phyloP scores from a whole-genome alignment of 2,329 filamentous ascomycete species.

The Thermomyces lanuginosus region DNA sequence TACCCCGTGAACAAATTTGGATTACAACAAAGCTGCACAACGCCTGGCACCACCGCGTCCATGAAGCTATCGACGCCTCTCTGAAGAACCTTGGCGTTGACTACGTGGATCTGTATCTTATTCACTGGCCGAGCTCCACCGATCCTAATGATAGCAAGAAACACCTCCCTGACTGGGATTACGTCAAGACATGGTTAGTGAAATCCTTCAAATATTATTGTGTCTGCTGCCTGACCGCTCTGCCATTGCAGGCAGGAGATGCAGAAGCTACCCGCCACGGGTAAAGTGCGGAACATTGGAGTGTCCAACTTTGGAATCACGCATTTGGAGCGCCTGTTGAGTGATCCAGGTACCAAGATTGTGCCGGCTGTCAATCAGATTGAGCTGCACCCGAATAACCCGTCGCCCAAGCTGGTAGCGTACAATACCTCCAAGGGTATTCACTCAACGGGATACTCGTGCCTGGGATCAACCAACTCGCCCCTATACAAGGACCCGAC shows the following conservation, averaged over 20 bases:
- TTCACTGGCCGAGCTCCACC: constrained; percentile 49
- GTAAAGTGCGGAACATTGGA: constrained; percentile 63
- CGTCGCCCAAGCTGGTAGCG: constrained; percentile 40
- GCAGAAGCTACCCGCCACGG: constrained; percentile 30
- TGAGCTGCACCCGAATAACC: constrained; percentile 51
- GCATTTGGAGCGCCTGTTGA: constrained; percentile 63
- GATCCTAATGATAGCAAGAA: constrained; percentile 37
- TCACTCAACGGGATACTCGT: constrained; percentile 40
- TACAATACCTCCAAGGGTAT: constrained; percentile 39
- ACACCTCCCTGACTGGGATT: constrained; percentile 63
- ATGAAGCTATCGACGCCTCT: constrained; percentile 45
- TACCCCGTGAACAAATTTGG: constrained; percentile 51
- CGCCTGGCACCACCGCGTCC: constrained; percentile 45
- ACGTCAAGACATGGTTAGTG: constrained; percentile 53
- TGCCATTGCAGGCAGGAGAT: constrained; percentile 30
- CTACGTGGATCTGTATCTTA: constrained; percentile 57
- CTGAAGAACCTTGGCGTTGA: constrained; percentile 48
- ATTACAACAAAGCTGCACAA: constrained; percentile 56
- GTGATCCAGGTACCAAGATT: constrained; percentile 41
- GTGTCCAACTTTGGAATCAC: constrained; percentile 74
- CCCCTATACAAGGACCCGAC: constrained; percentile 38
- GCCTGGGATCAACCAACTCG: constrained; percentile 39
- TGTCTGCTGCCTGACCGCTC: constrained; percentile 55
- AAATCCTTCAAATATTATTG: neutral
- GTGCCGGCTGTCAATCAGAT: constrained; percentile 39